Evolutionary conservation across 75 land plant genomes (phyloP).

Genomic region (Cryptomeria japonica): DNA sequence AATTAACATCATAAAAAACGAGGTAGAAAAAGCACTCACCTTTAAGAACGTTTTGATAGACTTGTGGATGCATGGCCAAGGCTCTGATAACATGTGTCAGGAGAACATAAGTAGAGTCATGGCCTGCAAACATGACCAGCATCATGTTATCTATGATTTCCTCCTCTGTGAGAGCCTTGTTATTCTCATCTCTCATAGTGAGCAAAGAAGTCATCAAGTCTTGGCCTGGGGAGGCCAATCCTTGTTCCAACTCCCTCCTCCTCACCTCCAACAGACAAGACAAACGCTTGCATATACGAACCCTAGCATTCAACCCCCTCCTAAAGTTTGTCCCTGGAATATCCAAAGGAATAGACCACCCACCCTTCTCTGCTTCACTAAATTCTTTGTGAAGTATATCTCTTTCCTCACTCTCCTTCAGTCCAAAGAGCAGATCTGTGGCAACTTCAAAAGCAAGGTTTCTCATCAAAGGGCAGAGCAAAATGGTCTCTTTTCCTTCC

Average conservation of each 20-base stretch:
- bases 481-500: neutral
- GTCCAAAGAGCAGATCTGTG: neutral
- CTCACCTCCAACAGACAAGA: conserved; percentile 6
- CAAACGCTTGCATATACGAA: neutral
- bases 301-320: conserved; percentile 16
- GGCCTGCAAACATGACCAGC: neutral
- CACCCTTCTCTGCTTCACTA: conserved; percentile 3
- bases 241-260: conserved; percentile 2
- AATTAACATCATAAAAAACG: too few species aligned
- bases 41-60: neutral
- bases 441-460: neutral
- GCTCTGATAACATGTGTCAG: neutral
- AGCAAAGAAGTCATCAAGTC: neutral
- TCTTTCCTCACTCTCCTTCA: neutral
- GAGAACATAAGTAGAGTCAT: neutral
- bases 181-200: neutral
- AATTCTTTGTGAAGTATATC: neutral
- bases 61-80: neutral
- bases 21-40: neutral
- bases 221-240: neutral
- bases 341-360: conserved; percentile 24
- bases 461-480: neutral
- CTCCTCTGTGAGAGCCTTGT: neutral
- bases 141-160: neutral
- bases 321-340: conserved; percentile 22